Base-by-base conservation (phyloP, 345 rosid species). In the Diplotaxis tenuifolia region DNA sequence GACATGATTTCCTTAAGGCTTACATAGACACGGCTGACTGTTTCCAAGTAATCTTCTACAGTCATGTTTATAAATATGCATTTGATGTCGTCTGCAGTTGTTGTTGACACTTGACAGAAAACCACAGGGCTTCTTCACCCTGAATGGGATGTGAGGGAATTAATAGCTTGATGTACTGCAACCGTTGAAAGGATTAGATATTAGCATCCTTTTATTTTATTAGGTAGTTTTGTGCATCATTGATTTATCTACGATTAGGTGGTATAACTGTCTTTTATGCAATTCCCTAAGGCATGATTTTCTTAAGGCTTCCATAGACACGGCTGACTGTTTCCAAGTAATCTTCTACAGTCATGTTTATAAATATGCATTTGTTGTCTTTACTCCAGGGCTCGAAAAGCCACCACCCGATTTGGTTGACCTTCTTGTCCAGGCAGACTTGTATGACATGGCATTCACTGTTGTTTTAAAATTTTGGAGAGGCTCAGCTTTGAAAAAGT, bases 381-480 rank as follows among this genome's bases (percentile, higher is more conserved):
- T 72, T 55, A 61, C 62, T 70, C 38, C 84, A 90, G 95, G 80
- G 80, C 73, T 72, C 27, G 80, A 81, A 15, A 82, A 79, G 62
- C 80, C 82, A 34, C 91, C 91, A 22, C 80, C 88, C 21, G 93
- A 84, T 77, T 84, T 95, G 87, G 88, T 92, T 50, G 86, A 87
- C 79, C 88, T 90, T 71, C 85, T 92, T 76, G 89, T 92, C 62
- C 86, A 87, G 70, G 67, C 83, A 68, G 82, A 87, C 74, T 71
- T 92, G 67, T 88, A 88, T 82, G 98, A 95, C 68, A 92, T 86
- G 96, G 90, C 91, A 66, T 88, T 95, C 73, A 87, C 88, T 62
- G 89, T 90, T 68, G 79, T 90, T 65, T 65, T 92, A 64, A 92
- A 85, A 68, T 95, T 88, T 75, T 95, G 96, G 93, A 88, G 67